These are phyloP conservation scores for Nidula niveotomentosa DNA, from an alignment of 1,284 basidiomycete species.

Conservation along the genomic window DNA sequence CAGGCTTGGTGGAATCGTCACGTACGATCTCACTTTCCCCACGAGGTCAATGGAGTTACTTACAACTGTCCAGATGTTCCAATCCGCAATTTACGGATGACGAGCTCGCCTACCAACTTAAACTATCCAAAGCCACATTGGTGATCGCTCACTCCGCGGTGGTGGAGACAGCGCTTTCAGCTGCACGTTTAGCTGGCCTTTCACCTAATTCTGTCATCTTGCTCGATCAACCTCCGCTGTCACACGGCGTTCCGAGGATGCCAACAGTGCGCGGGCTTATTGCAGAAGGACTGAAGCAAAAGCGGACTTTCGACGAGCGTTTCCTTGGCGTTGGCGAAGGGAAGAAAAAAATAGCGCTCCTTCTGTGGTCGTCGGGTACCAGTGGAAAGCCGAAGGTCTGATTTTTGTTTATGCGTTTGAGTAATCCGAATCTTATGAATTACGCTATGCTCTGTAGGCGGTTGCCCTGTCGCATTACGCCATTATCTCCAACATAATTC, in stretches of 20 bases:
- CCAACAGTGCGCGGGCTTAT: conserved; percentile 33
- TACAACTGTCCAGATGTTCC: conserved; percentile 28
- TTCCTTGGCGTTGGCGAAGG: conserved; percentile 34
- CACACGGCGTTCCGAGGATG: conserved; percentile 15
- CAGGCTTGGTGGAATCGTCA: conserved; percentile 66
- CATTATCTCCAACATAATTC: conserved; percentile 60
- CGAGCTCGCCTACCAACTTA: conserved; percentile 63
- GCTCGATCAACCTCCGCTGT: conserved; percentile 16
- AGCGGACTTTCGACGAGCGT: conserved; percentile 30
- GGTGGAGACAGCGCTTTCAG: conserved; percentile 48
- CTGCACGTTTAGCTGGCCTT: conserved; percentile 54
- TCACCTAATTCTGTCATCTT: conserved; percentile 49
- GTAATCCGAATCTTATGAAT: too few species aligned
- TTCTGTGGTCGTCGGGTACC: conserved; percentile 72
- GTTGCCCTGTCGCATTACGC: conserved; percentile 64
- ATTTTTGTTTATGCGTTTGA: background rate
- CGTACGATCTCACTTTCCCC: conserved; percentile 32
- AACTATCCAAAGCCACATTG: conserved; percentile 47
- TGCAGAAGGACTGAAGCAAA: conserved; percentile 24
- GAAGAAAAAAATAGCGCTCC: conserved; percentile 54
- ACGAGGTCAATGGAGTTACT: background rate
- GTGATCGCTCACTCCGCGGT: conserved; percentile 59
- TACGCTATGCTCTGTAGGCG: conserved; percentile 34
- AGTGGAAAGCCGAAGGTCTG: conserved; percentile 39
- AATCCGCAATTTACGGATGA: conserved; percentile 68